A percentile compares a stretch with the other conserved stretches of the same genome.
Conservation (phyloP, 805 yeast genomes). For the Zygoascus flipseniorum region DNA sequence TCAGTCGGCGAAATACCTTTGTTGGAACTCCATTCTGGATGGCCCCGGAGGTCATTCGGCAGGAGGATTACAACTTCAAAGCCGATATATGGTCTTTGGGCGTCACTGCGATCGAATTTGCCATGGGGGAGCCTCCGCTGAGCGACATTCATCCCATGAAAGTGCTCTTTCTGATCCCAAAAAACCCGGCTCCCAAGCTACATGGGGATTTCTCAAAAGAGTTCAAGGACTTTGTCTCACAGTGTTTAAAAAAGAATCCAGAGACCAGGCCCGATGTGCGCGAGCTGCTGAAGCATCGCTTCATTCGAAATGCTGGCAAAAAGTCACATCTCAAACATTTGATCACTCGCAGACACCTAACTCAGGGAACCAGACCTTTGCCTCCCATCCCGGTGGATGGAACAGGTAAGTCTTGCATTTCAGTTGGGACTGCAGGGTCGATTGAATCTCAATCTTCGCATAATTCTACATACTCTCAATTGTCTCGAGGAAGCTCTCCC, state of each 20-base stretch:
- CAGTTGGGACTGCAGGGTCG: neutral
- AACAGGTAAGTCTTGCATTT: neutral
- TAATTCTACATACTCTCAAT: neutral
- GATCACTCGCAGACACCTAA: slow-evolving; percentile 22
- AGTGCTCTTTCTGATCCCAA: slow-evolving; percentile 44
- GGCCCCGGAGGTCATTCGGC: slow-evolving; percentile 98
- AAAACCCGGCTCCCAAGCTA: slow-evolving; percentile 39
- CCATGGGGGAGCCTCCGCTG: slow-evolving; percentile 65
- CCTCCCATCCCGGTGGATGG: slow-evolving; percentile 2
- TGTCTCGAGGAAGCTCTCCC: neutral
- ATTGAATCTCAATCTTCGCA: neutral
- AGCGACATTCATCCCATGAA: slow-evolving; percentile 47
- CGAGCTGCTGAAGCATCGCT: slow-evolving; percentile 55
- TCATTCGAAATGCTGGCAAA: slow-evolving; percentile 38
- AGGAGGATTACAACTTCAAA: slow-evolving; percentile 60
- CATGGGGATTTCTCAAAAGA: slow-evolving; percentile 33
- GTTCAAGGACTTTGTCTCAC: slow-evolving; percentile 59
- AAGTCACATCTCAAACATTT: slow-evolving; percentile 31
- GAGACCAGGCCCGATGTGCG: slow-evolving; percentile 55
- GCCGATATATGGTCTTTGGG: slow-evolving; percentile 81
- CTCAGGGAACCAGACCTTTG: neutral
- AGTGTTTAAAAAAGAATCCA: slow-evolving; percentile 69
- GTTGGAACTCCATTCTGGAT: slow-evolving; percentile 74
- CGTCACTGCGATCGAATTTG: slow-evolving; percentile 66
- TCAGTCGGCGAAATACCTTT: slow-evolving; percentile 40